Conservation (phyloP, 129 eudicot species). For the Pittosporum tobira region DNA sequence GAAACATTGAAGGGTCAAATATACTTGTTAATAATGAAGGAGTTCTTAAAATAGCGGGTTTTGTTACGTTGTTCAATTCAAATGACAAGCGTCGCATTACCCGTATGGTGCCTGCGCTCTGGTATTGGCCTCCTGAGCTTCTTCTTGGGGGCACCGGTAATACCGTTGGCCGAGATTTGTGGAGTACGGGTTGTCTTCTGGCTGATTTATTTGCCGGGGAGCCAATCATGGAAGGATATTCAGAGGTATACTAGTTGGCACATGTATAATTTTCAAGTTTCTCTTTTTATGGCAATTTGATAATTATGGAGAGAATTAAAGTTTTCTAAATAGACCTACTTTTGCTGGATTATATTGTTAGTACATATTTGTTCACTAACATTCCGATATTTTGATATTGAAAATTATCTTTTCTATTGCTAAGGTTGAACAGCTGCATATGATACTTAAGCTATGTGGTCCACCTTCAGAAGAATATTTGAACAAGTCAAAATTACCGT, state of each 20-base stretch:
- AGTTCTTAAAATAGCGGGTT: conserved; percentile 75
- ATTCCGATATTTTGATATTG: background rate
- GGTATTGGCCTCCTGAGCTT: conserved; percentile 98
- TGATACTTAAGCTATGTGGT: conserved; percentile 77
- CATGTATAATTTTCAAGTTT: background rate
- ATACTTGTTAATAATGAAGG: conserved; percentile 77
- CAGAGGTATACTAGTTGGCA: conserved; percentile 53
- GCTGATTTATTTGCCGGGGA: conserved; percentile 90
- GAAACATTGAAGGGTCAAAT: conserved; percentile 90
- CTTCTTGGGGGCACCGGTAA: conserved; percentile 87
- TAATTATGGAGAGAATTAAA: too few species aligned
- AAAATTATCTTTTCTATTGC: conserved; percentile 6
- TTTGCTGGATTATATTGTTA: too few species aligned
- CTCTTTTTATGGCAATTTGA: too few species aligned
- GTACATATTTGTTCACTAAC: background rate
- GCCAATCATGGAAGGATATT: conserved; percentile 97
- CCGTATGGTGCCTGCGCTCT: conserved; percentile 81
- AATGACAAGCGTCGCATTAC: conserved; percentile 76
- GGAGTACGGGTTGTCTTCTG: conserved; percentile 97
- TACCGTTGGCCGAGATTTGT: conserved; percentile 71
- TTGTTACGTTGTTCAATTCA: conserved; percentile 68
- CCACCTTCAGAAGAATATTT: conserved; percentile 83
- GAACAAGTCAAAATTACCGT: conserved; percentile 75
- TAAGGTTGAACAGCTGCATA: conserved; percentile 83
- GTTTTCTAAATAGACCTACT: background rate